Evolutionary conservation across 164 flowering plant species (phyloP).

Genomic region (grape (Vitis vinifera)): ASM3070453v1 NC_081806.1:18555501-18556000

Average conservation of each 20-base stretch:
- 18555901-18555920: too few species aligned
- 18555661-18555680: constrained; percentile 33
- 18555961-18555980: too few species aligned
- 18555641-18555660: constrained; percentile 78
- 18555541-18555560: background rate
- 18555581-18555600: constrained; percentile 90
- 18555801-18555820: constrained; percentile 53
- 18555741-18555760: constrained; percentile 66
- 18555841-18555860: constrained; percentile 38
- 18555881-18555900: background rate
- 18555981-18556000: too few species aligned
- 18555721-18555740: constrained; percentile 77
- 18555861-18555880: constrained; percentile 25
- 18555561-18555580: constrained; percentile 48
- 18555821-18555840: constrained; percentile 39
- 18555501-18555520: background rate
- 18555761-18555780: constrained; percentile 81
- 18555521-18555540: background rate
- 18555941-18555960: too few species aligned
- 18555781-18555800: constrained; percentile 55
- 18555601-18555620: constrained; percentile 72
- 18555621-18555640: constrained; percentile 76
- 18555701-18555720: constrained; percentile 54
- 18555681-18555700: constrained; percentile 15
- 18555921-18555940: background rate